Evolutionary conservation across 2,329 filamentous ascomycete species (phyloP).

Genomic region (Colletotrichum siamense): DNA sequence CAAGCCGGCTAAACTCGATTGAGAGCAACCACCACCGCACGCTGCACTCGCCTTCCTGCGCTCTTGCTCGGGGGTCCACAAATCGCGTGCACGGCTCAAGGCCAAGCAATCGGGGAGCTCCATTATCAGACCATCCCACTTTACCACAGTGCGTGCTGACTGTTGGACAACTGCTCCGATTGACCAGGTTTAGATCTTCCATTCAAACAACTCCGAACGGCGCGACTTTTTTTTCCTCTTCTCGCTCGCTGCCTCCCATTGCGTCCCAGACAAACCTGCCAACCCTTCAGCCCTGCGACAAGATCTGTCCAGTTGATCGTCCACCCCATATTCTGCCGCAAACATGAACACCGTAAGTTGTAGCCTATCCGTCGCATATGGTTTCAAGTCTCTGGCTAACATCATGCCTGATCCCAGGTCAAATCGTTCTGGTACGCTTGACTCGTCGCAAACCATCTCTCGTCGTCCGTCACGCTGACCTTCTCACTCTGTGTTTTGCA

Average conservation of each 20-base stretch:
- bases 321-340: constrained; percentile 18
- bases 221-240: not conserved
- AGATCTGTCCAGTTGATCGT: not conserved
- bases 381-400: constrained; percentile 20
- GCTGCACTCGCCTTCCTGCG: not conserved
- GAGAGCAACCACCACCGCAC: not conserved
- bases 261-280: not conserved
- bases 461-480: constrained; percentile 15
- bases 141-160: constrained; percentile 11
- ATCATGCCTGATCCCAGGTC: constrained; percentile 45
- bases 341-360: constrained; percentile 62
- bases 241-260: not conserved
- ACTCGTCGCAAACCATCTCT: not conserved
- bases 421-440: constrained; percentile 69
- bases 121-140: constrained; percentile 24
- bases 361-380: constrained; percentile 13
- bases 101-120: constrained; percentile 9
- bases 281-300: not conserved
- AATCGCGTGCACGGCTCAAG: constrained; percentile 7
- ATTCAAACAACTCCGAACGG: not conserved
- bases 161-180: not conserved
- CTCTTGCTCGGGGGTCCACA: not conserved
- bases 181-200: constrained; percentile 10
- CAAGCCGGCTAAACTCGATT: not conserved
- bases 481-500: constrained; percentile 38